These are phyloP conservation scores for Acanthochlamys bracteata DNA, from an alignment of 106 monocot genomes.

Conservation along the genomic window DNA sequence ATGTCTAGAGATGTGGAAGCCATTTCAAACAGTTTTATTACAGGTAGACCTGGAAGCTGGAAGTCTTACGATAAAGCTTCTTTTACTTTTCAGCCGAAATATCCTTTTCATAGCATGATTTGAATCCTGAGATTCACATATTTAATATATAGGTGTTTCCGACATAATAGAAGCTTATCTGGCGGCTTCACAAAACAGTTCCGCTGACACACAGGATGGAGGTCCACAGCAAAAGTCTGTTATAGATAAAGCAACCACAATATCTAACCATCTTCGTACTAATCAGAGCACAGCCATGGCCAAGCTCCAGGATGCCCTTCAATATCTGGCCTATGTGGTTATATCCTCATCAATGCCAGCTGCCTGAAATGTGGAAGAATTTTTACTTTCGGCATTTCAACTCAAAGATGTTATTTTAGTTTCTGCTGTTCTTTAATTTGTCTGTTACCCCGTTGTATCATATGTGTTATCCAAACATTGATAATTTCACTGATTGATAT, in stretches of 20 bases:
- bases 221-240: constrained; percentile 22
- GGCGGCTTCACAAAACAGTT: constrained; percentile 28
- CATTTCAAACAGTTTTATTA: constrained; percentile 69
- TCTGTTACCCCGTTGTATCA: too few species aligned
- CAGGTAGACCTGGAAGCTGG: too few species aligned
- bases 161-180: constrained; percentile 76
- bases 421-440: not conserved
- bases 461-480: too few species aligned
- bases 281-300: constrained; percentile 51
- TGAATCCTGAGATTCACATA: too few species aligned
- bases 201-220: constrained; percentile 9
- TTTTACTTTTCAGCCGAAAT: not conserved
- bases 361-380: constrained; percentile 20
- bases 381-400: not conserved
- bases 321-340: constrained; percentile 64
- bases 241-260: constrained; percentile 57
- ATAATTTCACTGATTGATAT: too few species aligned
- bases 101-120: too few species aligned
- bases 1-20: constrained; percentile 62
- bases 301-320: constrained; percentile 83
- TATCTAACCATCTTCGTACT: constrained; percentile 46
- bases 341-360: constrained; percentile 72
- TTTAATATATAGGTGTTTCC: constrained; percentile 76
- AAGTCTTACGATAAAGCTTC: too few species aligned
- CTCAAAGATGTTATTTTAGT: not conserved